Conservation (phyloP, 768 basidiomycete genomes). For the Lactifluus piperatus region DNA sequence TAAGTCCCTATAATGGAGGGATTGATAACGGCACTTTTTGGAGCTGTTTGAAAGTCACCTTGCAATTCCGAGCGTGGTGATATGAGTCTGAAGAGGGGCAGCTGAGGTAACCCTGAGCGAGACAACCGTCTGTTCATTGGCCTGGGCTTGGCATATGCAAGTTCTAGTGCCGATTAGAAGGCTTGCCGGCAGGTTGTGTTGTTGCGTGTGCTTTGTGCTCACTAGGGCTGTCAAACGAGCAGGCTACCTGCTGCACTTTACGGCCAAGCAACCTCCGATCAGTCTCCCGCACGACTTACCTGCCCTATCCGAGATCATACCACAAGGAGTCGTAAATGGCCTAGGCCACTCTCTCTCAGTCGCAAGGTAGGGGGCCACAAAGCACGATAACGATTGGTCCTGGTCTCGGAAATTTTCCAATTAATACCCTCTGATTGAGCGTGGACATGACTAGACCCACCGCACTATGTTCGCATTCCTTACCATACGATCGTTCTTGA, state of each 20-base stretch:
- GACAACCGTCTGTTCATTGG: neutral
- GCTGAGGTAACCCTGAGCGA: neutral
- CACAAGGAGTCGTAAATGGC: neutral
- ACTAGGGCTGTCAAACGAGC: slow-evolving; percentile 3
- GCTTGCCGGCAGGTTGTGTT: slow-evolving; percentile 5
- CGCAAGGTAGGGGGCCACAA: neutral
- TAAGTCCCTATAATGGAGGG: neutral
- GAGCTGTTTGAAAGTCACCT: slow-evolving; percentile 1
- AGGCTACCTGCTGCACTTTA: slow-evolving; percentile 1
- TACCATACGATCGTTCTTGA: neutral
- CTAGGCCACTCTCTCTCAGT: neutral
- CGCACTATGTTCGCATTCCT: neutral
- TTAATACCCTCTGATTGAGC: slow-evolving; percentile 36
- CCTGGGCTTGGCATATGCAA: neutral
- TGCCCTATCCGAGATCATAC: slow-evolving; percentile 1
- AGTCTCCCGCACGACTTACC: slow-evolving; percentile 4
- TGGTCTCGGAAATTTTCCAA: neutral
- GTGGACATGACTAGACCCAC: neutral
- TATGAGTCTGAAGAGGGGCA: slow-evolving; percentile 5
- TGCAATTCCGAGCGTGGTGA: neutral
- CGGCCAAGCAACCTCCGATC: slow-evolving; percentile 12
- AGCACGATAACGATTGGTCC: neutral
- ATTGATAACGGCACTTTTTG: slow-evolving; percentile 1
- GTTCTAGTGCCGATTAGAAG: slow-evolving; percentile 9
- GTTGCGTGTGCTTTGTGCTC: slow-evolving; percentile 5